Evolutionary conservation across 495 filamentous ascomycete genomes (phyloP).

Genomic region (Amorphotheca resinae): DNA sequence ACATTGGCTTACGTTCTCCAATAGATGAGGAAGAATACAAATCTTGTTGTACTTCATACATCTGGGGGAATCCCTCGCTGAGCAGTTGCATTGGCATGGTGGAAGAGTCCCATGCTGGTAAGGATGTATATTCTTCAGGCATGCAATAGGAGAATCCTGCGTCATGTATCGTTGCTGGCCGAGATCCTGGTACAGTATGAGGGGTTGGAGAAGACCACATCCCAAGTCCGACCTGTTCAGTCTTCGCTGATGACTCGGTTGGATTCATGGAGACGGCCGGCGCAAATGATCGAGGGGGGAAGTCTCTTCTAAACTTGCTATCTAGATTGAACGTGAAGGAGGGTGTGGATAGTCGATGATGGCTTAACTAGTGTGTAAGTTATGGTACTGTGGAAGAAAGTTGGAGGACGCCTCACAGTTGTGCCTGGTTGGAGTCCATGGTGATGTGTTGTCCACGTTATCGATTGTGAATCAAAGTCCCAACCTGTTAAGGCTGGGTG

Average conservation of each 20-base stretch:
- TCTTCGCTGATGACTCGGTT: conserved; percentile 17
- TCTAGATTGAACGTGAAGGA: conserved; percentile 21
- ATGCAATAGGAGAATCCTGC: conserved; percentile 43
- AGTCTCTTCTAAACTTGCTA: conserved; percentile 22
- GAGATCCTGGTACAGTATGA: conserved; percentile 21
- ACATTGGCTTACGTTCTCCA: conserved; percentile 34
- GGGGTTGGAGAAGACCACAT: conserved; percentile 20
- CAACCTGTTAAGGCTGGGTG: conserved; percentile 7
- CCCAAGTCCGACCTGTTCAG: conserved; percentile 15
- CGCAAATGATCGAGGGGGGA: conserved; percentile 19
- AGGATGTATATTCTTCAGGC: conserved; percentile 33
- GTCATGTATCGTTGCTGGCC: conserved; percentile 46
- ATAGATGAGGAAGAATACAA: conserved; percentile 37
- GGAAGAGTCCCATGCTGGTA: conserved; percentile 43
- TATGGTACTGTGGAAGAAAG: neutral
- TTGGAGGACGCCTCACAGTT: conserved; percentile 15
- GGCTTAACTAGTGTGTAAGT: conserved; percentile 15
- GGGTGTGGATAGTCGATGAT: conserved; percentile 20
- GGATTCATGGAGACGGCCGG: conserved; percentile 20
- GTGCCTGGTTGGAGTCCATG: conserved; percentile 22
- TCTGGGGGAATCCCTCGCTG: conserved; percentile 34
- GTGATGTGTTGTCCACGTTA: conserved; percentile 13
- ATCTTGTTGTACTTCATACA: conserved; percentile 38
- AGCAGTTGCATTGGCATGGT: conserved; percentile 36
- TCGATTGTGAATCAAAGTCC: conserved; percentile 9